Evolutionary conservation across 441 rosid genomes (phyloP).

Genomic region (Croton setiger): DNA sequence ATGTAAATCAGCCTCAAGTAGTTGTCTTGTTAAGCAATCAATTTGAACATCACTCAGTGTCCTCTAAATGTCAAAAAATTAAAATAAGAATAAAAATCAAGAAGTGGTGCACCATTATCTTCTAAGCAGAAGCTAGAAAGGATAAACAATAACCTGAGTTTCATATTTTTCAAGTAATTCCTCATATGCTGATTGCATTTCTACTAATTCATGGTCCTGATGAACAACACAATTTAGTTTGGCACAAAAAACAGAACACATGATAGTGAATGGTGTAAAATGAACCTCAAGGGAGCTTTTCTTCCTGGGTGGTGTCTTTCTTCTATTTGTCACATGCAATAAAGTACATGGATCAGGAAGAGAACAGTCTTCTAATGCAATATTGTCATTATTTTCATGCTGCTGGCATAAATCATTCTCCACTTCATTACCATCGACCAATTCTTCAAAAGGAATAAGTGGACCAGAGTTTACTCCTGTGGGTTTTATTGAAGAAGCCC

Average conservation of each 20-base stretch:
- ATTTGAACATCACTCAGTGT: constrained; percentile 56
- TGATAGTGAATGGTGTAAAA: constrained; percentile 25
- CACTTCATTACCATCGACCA: constrained; percentile 42
- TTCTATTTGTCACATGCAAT: constrained; percentile 76
- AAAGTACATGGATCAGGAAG: constrained; percentile 75
- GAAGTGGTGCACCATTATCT: neutral
- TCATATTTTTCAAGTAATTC: constrained; percentile 60
- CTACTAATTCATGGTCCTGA: constrained; percentile 52
- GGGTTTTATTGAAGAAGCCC: constrained; percentile 48
- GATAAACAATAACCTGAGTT: constrained; percentile 53
- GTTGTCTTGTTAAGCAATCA: constrained; percentile 57
- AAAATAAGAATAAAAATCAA: neutral
- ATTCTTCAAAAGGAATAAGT: constrained; percentile 70
- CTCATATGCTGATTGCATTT: constrained; percentile 59
- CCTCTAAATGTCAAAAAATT: constrained; percentile 37
- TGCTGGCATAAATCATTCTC: constrained; percentile 32
- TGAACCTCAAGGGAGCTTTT: constrained; percentile 57
- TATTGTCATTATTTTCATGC: constrained; percentile 36
- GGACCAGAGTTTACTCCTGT: constrained; percentile 46
- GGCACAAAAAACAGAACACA: constrained; percentile 19
- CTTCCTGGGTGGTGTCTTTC: constrained; percentile 56
- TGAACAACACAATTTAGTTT: constrained; percentile 30
- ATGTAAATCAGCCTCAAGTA: constrained; percentile 38
- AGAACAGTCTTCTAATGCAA: constrained; percentile 35
- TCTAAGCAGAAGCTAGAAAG: constrained; percentile 20